These are phyloP conservation scores for Laetiporus sulphureus DNA, from an alignment of 1,284 basidiomycete genomes.

Conservation along the genomic window DNA sequence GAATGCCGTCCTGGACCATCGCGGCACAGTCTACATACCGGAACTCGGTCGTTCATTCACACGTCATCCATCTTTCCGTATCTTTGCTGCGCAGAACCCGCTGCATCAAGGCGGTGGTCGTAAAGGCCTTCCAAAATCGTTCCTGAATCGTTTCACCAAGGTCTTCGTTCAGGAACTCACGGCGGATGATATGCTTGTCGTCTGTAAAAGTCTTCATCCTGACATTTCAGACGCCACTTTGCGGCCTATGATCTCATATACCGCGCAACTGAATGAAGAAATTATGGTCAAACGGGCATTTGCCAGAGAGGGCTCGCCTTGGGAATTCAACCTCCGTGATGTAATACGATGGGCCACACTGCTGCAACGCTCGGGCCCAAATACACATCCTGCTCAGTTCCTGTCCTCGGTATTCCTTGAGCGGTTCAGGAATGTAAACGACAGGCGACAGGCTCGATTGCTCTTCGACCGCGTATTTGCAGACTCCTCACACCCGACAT, in stretches of 20 bases:
- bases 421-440: slow-evolving; percentile 74
- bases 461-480: too few species aligned
- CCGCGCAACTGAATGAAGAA: slow-evolving; percentile 66
- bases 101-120: slow-evolving; percentile 94
- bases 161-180: slow-evolving; percentile 91
- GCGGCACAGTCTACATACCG: slow-evolving; percentile 92
- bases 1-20: slow-evolving; percentile 95
- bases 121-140: slow-evolving; percentile 96
- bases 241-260: slow-evolving; percentile 82
- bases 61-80: slow-evolving; percentile 87
- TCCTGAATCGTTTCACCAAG: slow-evolving; percentile 97
- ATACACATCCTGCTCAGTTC: slow-evolving; percentile 54
- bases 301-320: slow-evolving; percentile 84
- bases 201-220: slow-evolving; percentile 77
- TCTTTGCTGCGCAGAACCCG: slow-evolving; percentile 98
- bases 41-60: slow-evolving; percentile 89
- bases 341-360: slow-evolving; percentile 87
- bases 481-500: slow-evolving; percentile 17
- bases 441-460: slow-evolving; percentile 53
- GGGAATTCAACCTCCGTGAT: slow-evolving; percentile 99
- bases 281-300: slow-evolving; percentile 66
- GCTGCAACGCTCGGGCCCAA: slow-evolving; percentile 29
- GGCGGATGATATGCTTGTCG: slow-evolving; percentile 70
- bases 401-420: slow-evolving; percentile 76
- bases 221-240: slow-evolving; percentile 49